These are phyloP conservation scores for Corylus avellana DNA, from an alignment of 306 rosid genomes.

Conservation along the genomic window DNA sequence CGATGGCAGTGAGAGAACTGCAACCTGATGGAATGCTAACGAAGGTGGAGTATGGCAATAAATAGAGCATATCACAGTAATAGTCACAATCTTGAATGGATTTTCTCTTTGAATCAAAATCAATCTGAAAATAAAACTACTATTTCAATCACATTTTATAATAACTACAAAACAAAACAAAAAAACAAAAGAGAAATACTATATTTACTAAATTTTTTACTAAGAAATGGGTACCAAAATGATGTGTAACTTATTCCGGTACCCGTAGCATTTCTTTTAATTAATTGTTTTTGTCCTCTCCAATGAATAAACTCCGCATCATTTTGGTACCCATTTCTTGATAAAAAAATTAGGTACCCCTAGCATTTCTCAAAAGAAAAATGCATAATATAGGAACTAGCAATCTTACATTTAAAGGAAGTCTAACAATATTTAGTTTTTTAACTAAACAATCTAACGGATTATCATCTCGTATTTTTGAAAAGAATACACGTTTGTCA, in stretches of 20 bases:
- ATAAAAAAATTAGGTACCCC: no score
- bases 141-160: neutral
- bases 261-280: no score
- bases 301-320: no score
- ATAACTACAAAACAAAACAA: neutral
- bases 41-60: constrained; percentile 59
- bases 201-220: no score
- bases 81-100: constrained; percentile 45
- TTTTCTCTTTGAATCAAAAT: constrained; percentile 34
- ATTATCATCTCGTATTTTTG: constrained; percentile 68
- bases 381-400: neutral
- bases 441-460: constrained; percentile 64
- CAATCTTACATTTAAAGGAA: constrained; percentile 44
- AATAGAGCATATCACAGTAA: constrained; percentile 56
- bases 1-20: neutral
- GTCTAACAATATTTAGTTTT: constrained; percentile 39
- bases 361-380: neutral
- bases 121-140: constrained; percentile 33
- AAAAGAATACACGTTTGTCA: constrained; percentile 63
- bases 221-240: no score
- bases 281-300: no score
- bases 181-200: neutral
- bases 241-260: no score
- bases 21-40: constrained; percentile 57
- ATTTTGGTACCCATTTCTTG: no score